These are phyloP conservation scores for Polyporus tsugae DNA, from an alignment of 1,284 basidiomycete genomes.

Conservation along the genomic window DNA sequence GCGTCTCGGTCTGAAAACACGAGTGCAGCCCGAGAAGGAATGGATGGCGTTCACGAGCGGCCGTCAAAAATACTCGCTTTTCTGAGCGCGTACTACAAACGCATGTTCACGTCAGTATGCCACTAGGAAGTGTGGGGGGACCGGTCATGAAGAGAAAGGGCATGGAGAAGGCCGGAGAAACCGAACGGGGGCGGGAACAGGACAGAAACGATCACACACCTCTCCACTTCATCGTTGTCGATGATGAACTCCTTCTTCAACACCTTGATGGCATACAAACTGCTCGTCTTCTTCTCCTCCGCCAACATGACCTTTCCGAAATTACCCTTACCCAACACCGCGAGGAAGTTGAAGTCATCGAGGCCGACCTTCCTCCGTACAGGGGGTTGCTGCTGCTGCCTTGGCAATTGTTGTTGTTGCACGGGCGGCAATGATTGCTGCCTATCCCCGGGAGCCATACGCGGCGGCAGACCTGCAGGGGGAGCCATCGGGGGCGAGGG, in stretches of 20 bases:
- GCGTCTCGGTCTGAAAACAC: conserved; percentile 99
- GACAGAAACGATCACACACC: conserved; percentile 56
- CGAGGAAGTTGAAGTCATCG: conserved; percentile 99
- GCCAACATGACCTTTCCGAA: conserved; percentile 99
- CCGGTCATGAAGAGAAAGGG: background rate
- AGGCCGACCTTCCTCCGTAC: conserved; percentile 88
- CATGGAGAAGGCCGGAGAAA: too few species aligned
- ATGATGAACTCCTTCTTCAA: conserved; percentile 99
- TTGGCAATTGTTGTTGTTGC: conserved; percentile 34
- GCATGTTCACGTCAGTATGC: background rate
- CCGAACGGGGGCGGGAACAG: background rate
- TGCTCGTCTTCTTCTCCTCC: conserved; percentile 93
- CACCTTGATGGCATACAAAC: conserved; percentile 98
- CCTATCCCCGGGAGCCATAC: conserved; percentile 37
- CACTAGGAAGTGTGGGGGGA: background rate
- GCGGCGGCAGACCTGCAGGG: conserved; percentile 27
- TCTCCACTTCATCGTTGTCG: conserved; percentile 99
- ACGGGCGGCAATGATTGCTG: conserved; percentile 39
- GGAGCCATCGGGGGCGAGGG: conserved; percentile 36
- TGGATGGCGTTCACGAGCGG: conserved; percentile 95
- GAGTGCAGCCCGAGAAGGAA: conserved; percentile 98
- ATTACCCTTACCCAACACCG: conserved; percentile 98
- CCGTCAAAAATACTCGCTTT: conserved; percentile 97
- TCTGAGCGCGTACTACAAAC: conserved; percentile 93
- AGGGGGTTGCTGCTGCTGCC: conserved; percentile 42